Percentiles rank a stretch among this genome's conserved stretches.
Evolutionary conservation across 352 stramenopile genomes (phyloP).

Genomic region (Globisporangium iwayamae): DNA sequence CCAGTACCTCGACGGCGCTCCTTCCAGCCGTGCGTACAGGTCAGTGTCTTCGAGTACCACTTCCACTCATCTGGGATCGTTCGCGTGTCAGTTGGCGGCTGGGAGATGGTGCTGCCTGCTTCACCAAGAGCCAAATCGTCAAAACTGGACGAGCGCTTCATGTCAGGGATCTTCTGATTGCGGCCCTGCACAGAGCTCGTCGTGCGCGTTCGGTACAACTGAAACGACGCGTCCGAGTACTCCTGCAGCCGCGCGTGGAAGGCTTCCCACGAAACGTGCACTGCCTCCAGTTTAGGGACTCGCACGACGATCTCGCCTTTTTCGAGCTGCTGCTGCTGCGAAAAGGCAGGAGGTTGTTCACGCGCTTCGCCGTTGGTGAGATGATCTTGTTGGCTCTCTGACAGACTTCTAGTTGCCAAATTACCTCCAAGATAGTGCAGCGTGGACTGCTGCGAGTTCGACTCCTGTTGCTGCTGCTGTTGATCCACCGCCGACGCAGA

Average conservation of each 20-base stretch:
- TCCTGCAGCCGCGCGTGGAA: slow-evolving; percentile 56
- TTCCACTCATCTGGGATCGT: slow-evolving; percentile 65
- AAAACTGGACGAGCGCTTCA: slow-evolving; percentile 21
- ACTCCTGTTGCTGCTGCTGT: neutral
- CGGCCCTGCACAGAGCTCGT: slow-evolving; percentile 63
- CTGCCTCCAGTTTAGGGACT: slow-evolving; percentile 43
- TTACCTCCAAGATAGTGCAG: slow-evolving; percentile 1
- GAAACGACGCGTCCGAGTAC: slow-evolving; percentile 67
- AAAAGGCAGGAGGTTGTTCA: neutral
- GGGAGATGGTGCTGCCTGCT: neutral
- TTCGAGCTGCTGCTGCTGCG: neutral
- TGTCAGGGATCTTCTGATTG: slow-evolving; percentile 68
- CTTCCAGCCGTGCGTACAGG: slow-evolving; percentile 82
- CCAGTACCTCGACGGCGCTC: slow-evolving; percentile 59
- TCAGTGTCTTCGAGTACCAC: slow-evolving; percentile 82
- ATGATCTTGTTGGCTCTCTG: neutral
- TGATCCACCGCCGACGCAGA: neutral
- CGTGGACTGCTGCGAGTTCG: neutral
- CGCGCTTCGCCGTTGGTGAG: neutral
- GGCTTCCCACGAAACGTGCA: slow-evolving; percentile 66
- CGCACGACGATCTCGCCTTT: slow-evolving; percentile 50
- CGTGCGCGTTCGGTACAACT: slow-evolving; percentile 73
- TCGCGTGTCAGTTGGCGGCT: slow-evolving; percentile 13
- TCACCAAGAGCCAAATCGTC: neutral
- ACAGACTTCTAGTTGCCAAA: neutral